phyloP scores from a whole-genome alignment of 129 eudicot species.

The Rutidosis leptorrhynchoides region DNA sequence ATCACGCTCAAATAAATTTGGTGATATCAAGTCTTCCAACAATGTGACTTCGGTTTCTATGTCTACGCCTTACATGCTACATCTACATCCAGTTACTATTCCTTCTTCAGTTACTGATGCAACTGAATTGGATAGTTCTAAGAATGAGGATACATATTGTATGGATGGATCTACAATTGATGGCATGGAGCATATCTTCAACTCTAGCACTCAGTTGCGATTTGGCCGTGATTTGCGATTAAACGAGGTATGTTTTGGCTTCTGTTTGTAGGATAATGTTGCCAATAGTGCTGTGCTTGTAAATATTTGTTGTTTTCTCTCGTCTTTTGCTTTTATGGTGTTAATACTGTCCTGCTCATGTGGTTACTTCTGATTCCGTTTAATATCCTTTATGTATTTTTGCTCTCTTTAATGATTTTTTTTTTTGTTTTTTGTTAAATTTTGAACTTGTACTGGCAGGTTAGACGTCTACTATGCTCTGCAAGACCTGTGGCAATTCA shows the following conservation, averaged over 20 bases:
- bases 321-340: not conserved
- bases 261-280: not conserved
- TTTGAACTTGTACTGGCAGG: conserved; percentile 45
- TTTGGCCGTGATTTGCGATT: conserved; percentile 92
- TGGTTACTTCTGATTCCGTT: not conserved
- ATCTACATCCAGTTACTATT: conserved; percentile 84
- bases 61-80: conserved; percentile 92
- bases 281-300: not conserved
- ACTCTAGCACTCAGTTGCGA: conserved; percentile 80
- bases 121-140: conserved; percentile 52
- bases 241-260: conserved; percentile 66
- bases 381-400: conserved; percentile 1
- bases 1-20: conserved; percentile 46
- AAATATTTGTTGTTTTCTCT: not conserved
- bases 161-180: conserved; percentile 73
- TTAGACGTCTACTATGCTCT: conserved; percentile 89
- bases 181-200: conserved; percentile 98
- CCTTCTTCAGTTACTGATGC: conserved; percentile 81
- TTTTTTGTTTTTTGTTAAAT: conserved; percentile 3
- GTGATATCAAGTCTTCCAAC: conserved; percentile 47
- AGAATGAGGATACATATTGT: conserved; percentile 68
- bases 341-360: not conserved
- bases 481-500: conserved; percentile 91
- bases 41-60: conserved; percentile 62
- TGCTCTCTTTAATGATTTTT: conserved; percentile 12